A percentile compares a stretch with the other conserved stretches of the same genome.
These are phyloP conservation scores for Manihot esculenta DNA, from an alignment of 441 rosid species.

Conservation along the genomic window DNA sequence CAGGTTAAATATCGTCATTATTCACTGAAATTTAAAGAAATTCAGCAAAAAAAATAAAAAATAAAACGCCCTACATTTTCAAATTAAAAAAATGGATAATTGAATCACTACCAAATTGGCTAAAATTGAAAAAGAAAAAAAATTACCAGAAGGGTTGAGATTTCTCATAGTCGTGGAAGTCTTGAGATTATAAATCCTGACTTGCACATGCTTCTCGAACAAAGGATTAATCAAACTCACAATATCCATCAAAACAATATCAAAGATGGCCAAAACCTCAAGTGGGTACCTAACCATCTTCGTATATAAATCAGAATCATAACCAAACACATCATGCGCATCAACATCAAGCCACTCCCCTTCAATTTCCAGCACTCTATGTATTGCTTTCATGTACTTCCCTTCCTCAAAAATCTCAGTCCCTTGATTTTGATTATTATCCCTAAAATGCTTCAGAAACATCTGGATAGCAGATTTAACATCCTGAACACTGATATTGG, in stretches of 20 bases:
- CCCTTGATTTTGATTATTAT: conserved; percentile 34
- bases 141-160: conserved; percentile 89
- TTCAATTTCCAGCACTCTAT: conserved; percentile 75
- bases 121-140: neutral
- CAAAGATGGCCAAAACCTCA: conserved; percentile 89
- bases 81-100: neutral
- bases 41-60: neutral
- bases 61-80: neutral
- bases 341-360: conserved; percentile 93
- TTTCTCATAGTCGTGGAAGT: conserved; percentile 77
- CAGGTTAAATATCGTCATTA: too few species aligned
- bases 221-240: conserved; percentile 66
- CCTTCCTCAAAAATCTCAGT: conserved; percentile 65
- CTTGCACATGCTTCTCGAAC: conserved; percentile 91
- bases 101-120: neutral
- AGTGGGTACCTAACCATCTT: conserved; percentile 94
- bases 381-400: conserved; percentile 74
- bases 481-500: conserved; percentile 90
- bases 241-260: conserved; percentile 91
- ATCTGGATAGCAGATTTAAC: conserved; percentile 82
- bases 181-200: conserved; percentile 74
- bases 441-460: conserved; percentile 84
- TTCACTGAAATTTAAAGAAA: neutral
- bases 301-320: conserved; percentile 75
- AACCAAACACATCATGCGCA: conserved; percentile 75